phyloP scores from a whole-genome alignment of 2,329 filamentous ascomycete species.

The Torrubiella hemipterigena region DNA sequence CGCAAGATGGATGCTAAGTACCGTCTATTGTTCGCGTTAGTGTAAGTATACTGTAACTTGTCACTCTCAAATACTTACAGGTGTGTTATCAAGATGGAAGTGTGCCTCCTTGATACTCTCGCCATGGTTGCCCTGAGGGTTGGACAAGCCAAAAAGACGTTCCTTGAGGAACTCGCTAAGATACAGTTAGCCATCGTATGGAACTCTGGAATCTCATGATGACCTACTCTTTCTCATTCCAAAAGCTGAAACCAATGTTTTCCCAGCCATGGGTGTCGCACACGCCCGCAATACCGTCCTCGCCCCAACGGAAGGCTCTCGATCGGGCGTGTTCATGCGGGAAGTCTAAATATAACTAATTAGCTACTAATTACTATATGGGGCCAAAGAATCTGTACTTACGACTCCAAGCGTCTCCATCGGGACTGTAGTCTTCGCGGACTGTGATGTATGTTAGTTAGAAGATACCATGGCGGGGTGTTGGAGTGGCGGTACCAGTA shows the following conservation, averaged over 20 bases:
- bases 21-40: constrained; percentile 27
- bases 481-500: constrained; percentile 46
- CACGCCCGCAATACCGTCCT: constrained; percentile 92
- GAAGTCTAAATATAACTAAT: constrained; percentile 52
- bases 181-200: constrained; percentile 22
- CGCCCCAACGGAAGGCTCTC: constrained; percentile 86
- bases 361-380: constrained; percentile 11
- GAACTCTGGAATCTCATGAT: neutral
- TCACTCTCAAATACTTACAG: constrained; percentile 28
- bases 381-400: constrained; percentile 27
- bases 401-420: constrained; percentile 95
- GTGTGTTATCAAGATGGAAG: constrained; percentile 93
- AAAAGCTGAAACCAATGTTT: constrained; percentile 92
- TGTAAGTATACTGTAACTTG: constrained; percentile 6
- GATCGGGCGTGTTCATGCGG: constrained; percentile 85
- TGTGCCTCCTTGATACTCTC: constrained; percentile 95
- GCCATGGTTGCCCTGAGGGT: constrained; percentile 93
- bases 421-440: constrained; percentile 79
- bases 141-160: constrained; percentile 85
- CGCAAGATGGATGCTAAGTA: constrained; percentile 16
- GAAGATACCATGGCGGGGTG: neutral
- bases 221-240: constrained; percentile 89
- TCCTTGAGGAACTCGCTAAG: constrained; percentile 83
- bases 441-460: constrained; percentile 30
- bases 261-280: constrained; percentile 81